Base-by-base conservation (phyloP, 345 rosid genomes). In the Rhizophora apiculata region DNA sequence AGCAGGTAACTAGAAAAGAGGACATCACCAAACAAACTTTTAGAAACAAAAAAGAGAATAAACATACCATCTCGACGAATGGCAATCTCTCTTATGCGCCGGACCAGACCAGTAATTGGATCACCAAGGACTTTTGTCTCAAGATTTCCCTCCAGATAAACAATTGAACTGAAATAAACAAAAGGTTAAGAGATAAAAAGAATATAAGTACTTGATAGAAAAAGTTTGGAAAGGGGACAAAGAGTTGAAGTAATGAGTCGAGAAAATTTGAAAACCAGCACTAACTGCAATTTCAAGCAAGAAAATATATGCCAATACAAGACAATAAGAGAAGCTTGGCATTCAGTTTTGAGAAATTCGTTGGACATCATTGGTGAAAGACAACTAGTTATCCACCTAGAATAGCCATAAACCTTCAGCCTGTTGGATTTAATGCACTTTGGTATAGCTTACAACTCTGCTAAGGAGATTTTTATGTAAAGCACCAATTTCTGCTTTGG, bases 141-240 rank as follows among this genome's bases (percentile, higher is more conserved):
- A 49, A 95, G 81, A 80, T 87, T 88, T 21, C 97, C 99, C 82
- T 95, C 99, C 80, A 90, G 62, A 77, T 95, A 95, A 19, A 95
- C 20, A 74, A 72, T 78, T 4, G 85, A 71, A 18, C 96, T 92
- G 54, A 73, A 81, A 26, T 62, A 71, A 57, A 51, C 54, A 69
- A 48, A 70, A 11, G 7, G 24, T 8, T 60, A 21, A 36, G 9
- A 55, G 27, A 55, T 21, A 21, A 54, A n/a, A 54, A 8, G 15
- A n/a, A 55, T 21, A 55, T 8, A 55, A 26, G 6, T 8, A 55
- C 13, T 55, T 43, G 49, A 55, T n/a, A 11, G 13, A 8, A 57
- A 49, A 62, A 54, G 48, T 36, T 55, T 55, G 48, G 55, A 29
- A 29, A 60, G 21, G 32, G 29, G 29, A 6, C 10, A 55, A 55